Base-by-base conservation (phyloP, 2,329 filamentous ascomycete genomes). In the Colletotrichum ledebouriae region DNA sequence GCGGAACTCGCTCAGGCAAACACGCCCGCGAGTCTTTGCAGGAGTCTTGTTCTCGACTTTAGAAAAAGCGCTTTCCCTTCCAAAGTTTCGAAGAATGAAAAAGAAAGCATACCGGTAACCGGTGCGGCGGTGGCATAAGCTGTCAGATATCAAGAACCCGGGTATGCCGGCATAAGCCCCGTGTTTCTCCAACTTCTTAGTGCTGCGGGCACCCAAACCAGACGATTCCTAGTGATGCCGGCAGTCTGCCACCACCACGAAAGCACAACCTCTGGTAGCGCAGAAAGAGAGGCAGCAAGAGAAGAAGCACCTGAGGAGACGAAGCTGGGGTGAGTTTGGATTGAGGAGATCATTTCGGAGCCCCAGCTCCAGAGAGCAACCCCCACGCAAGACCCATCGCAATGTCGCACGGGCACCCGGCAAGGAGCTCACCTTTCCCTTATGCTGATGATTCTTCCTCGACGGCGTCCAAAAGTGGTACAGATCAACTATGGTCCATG, bases 401-500 rank as follows among this genome's bases (percentile, higher is more conserved):
- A 52, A 33, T 17, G 59, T 25, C 25, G 64, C 52, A 20, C 25
- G 4, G 37, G 39, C 52, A 47, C 2, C 17, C 17, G 2, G 17
- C 17, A 17, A 17, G 17, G 1, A 17, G 22, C 22, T 22, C 22
- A 22, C 22, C 22, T 22, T 22, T 22, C 22, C 22, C 22, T 22
- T 22, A 2, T 22, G 22, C 3, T 22, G 3, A 22, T 22, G 22
- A 22, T 22, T 22, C 22, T 6, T 33, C 46, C n/a, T 37, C 42
- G 33, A 56, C 33, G 50, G 33, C 29, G 42, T 37, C 63, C 29
- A 29, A 47, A 55, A 49, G 12, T 29, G 63, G 57, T 42, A 13
- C 63, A 33, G 52, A 58, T 63, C 59, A 17, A n/a, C 59, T 5
- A 33, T 34, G 33, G 20, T 10, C 44, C 44, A 13, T 39, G 64